Evolutionary conservation across 805 yeast species (phyloP).

Genomic region (Candida orba): DNA sequence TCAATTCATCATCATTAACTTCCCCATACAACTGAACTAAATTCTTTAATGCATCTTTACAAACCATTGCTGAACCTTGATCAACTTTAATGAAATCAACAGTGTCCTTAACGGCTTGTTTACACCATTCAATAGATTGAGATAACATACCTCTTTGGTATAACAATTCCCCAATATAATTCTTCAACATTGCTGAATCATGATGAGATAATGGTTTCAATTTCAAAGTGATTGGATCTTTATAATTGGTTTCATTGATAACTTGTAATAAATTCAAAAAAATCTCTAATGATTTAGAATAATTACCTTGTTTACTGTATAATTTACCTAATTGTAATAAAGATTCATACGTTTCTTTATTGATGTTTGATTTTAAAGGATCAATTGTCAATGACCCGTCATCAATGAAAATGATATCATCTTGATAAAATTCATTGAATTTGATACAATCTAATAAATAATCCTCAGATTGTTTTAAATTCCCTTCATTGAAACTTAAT

Average conservation of each 20-base stretch:
- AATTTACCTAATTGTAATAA: constrained; percentile 21
- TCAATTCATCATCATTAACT: constrained; percentile 11
- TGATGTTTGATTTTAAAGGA: constrained; percentile 8
- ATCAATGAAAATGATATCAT: constrained; percentile 11
- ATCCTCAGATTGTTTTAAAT: constrained; percentile 20
- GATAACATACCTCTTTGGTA: constrained; percentile 28
- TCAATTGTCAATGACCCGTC: constrained; percentile 15
- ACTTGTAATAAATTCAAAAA: constrained; percentile 25
- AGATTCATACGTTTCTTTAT: constrained; percentile 19
- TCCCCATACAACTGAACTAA: constrained; percentile 17
- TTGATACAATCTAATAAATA: constrained; percentile 25
- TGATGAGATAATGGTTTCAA: background rate
- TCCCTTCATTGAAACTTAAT: constrained; percentile 17
- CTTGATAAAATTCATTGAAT: constrained; percentile 17
- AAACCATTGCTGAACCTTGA: constrained; percentile 31
- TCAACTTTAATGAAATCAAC: constrained; percentile 25
- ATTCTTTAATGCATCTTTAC: constrained; percentile 31
- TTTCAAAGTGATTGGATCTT: background rate
- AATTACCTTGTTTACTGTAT: constrained; percentile 15
- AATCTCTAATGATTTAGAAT: constrained; percentile 26
- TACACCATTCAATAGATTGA: constrained; percentile 35
- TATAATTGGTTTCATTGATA: constrained; percentile 1
- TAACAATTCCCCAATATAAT: constrained; percentile 36
- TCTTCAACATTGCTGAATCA: constrained; percentile 31
- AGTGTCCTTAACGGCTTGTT: constrained; percentile 27